Evolutionary conservation across 2,329 filamentous ascomycete genomes (phyloP).

Genomic region (Eutypella sp.): DNA sequence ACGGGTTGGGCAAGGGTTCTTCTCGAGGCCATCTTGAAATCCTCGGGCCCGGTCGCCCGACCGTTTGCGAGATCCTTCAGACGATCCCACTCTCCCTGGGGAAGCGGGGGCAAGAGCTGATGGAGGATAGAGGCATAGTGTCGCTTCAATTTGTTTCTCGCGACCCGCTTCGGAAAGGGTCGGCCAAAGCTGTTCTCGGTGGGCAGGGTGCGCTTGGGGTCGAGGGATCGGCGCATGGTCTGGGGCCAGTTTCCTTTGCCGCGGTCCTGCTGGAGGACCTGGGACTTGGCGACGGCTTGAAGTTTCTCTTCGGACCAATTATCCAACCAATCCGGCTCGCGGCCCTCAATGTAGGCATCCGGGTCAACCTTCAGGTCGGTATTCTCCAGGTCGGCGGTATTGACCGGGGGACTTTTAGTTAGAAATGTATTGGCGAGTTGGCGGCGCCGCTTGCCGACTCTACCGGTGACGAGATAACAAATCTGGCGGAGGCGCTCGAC

Average conservation of each 20-base stretch:
- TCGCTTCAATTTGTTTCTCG: constrained; percentile 37
- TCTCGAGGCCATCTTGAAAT: constrained; percentile 35
- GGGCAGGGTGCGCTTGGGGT: constrained; percentile 34
- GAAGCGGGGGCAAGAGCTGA: constrained; percentile 51
- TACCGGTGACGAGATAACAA: constrained; percentile 46
- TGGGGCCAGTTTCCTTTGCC: constrained; percentile 20
- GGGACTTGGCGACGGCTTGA: constrained; percentile 34
- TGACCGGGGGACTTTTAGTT: constrained; percentile 31
- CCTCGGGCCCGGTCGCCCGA: constrained; percentile 24
- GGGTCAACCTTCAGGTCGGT: too few species aligned
- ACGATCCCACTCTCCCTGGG: constrained; percentile 49
- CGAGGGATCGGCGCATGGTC: constrained; percentile 23
- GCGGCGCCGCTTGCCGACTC: constrained; percentile 46
- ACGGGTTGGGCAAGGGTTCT: constrained; percentile 24
- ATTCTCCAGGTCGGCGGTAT: constrained; percentile 37
- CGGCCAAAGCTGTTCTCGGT: constrained; percentile 46
- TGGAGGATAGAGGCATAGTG: constrained; percentile 43
- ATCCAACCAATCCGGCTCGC: constrained; percentile 37
- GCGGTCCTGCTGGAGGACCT: constrained; percentile 31
- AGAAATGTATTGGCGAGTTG: constrained; percentile 38
- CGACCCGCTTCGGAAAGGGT: constrained; percentile 33
- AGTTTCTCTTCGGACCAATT: constrained; percentile 47
- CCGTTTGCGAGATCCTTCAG: constrained; percentile 44
- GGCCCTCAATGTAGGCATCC: too few species aligned
- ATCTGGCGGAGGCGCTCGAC: constrained; percentile 41